A percentile compares a stretch with the other conserved stretches of the same genome.
These are phyloP conservation scores for Chlorophyllum brunneum DNA, from an alignment of 768 basidiomycete species.

Conservation along the genomic window DNA sequence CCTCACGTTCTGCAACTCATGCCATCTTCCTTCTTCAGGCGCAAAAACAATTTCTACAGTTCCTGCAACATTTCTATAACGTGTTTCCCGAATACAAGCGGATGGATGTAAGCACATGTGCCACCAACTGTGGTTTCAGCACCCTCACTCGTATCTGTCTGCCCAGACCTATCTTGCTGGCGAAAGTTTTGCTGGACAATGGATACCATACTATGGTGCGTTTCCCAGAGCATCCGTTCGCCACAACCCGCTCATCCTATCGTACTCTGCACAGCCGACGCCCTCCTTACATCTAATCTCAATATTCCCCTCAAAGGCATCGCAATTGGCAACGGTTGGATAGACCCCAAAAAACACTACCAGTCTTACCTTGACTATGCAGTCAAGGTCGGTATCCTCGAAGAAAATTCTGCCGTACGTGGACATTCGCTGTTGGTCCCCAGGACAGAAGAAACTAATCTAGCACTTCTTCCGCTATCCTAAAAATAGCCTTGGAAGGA, in stretches of 20 bases:
- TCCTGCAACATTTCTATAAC: slow-evolving; percentile 82
- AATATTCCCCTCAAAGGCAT: slow-evolving; percentile 66
- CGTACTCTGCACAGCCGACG: slow-evolving; percentile 53
- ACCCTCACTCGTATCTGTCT: background rate
- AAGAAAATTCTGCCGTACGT: slow-evolving; percentile 63
- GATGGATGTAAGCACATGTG: slow-evolving; percentile 65
- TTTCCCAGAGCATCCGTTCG: slow-evolving; percentile 2
- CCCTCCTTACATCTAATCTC: slow-evolving; percentile 60
- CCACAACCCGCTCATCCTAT: slow-evolving; percentile 4
- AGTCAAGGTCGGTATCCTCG: slow-evolving; percentile 73
- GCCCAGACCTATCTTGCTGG: slow-evolving; percentile 89
- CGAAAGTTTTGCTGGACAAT: slow-evolving; percentile 97
- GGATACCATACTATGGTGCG: slow-evolving; percentile 91
- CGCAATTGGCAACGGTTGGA: slow-evolving; percentile 99
- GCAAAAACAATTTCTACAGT: slow-evolving; percentile 73
- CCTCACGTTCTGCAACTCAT: slow-evolving; percentile 10
- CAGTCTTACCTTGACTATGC: slow-evolving; percentile 86
- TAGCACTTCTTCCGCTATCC: too few relatives aligned
- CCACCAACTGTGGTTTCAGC: background rate
- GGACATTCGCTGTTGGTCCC: slow-evolving; percentile 6
- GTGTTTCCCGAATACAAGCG: slow-evolving; percentile 86
- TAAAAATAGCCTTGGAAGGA: slow-evolving; percentile 54
- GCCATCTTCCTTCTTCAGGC: slow-evolving; percentile 41
- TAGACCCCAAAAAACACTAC: slow-evolving; percentile 86
- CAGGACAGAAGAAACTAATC: background rate